phyloP scores from a whole-genome alignment of 805 yeast species.

The Barnettozyma sucrosica region DNA sequence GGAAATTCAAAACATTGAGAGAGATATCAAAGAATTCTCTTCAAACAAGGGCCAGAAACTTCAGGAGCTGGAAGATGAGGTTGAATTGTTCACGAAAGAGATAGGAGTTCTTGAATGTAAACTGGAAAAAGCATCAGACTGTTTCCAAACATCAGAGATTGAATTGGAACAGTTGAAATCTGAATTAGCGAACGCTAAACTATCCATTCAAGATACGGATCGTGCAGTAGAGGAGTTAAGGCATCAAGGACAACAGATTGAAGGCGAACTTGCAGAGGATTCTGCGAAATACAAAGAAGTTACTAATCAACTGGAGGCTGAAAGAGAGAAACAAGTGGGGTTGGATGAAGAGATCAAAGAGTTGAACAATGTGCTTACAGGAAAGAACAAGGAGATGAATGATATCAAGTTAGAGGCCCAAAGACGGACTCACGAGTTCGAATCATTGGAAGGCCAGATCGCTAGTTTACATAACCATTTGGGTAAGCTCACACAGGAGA shows the following conservation, averaged over 20 bases:
- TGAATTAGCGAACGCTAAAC: constrained; percentile 46
- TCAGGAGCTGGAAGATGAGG: constrained; percentile 52
- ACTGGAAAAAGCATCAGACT: constrained; percentile 42
- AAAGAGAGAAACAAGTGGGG: constrained; percentile 55
- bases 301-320: constrained; percentile 19
- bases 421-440: constrained; percentile 49
- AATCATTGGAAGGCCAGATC: constrained; percentile 37
- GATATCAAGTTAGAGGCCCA: constrained; percentile 48
- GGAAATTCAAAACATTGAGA: constrained; percentile 52
- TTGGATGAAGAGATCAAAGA: constrained; percentile 73
- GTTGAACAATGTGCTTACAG: constrained; percentile 40
- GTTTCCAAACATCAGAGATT: constrained; percentile 58
- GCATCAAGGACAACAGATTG: constrained; percentile 22
- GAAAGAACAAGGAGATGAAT: constrained; percentile 35
- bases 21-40: constrained; percentile 77
- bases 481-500: constrained; percentile 43
- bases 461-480: constrained; percentile 34
- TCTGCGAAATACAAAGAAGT: constrained; percentile 25
- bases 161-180: constrained; percentile 61
- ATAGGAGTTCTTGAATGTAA: constrained; percentile 32
- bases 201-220: constrained; percentile 34
- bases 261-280: constrained; percentile 26
- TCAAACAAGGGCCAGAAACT: constrained; percentile 77
- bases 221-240: constrained; percentile 31
- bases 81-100: constrained; percentile 34